Evolutionary conservation across 2,329 filamentous ascomycete species (phyloP), one percentile per base, ranked within the genome.

Genomic region (Trichoderma oligosporum): DNA sequence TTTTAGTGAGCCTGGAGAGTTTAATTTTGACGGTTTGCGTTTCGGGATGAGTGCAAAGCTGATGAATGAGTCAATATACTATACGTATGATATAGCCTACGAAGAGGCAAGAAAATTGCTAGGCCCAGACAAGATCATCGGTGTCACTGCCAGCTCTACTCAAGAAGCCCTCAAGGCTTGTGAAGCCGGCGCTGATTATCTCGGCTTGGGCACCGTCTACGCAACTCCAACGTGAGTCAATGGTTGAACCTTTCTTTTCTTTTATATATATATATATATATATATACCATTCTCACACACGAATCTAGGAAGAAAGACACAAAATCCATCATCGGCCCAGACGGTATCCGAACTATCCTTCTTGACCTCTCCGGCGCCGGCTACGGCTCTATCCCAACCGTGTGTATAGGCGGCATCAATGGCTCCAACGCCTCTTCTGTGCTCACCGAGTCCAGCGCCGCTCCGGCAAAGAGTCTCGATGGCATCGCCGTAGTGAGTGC

Each of bases 401-500:
- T 97, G 45, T 90, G 88, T 68, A 97, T 97, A 65, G 93, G 93
- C 58, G 92, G 92, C 57, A 84, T 97, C 73, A 93, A 94, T 70
- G 78, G 82, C 16, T 78, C 79, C 59, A 97, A 96, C 68, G 75
- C 87, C 4, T 85, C 88, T 61, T 80, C 85, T 22, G 85, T 97
- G 4, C 71, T 93, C 14, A 86, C 86, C 69, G 88, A 93, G 72
- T 87, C 85, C 58, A 63, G 59, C 45, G 66, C 67, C 12, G 66
- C 78, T 0, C 67, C 75, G 0, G 66, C 69, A 2, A 91, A 88
- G 67, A 69, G 73, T 2, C 79, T 97, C 8, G 84, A 93, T 65
- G 93, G 93, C 25, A 82, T 96, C 41, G 93, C 93, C 1, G 82
- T 97, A 41, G 92, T 97, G 45, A 95, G 90, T 71, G 93, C 91